Evolutionary conservation across 1,284 basidiomycete genomes (phyloP).

Genomic region (Puccinia hordei): DNA sequence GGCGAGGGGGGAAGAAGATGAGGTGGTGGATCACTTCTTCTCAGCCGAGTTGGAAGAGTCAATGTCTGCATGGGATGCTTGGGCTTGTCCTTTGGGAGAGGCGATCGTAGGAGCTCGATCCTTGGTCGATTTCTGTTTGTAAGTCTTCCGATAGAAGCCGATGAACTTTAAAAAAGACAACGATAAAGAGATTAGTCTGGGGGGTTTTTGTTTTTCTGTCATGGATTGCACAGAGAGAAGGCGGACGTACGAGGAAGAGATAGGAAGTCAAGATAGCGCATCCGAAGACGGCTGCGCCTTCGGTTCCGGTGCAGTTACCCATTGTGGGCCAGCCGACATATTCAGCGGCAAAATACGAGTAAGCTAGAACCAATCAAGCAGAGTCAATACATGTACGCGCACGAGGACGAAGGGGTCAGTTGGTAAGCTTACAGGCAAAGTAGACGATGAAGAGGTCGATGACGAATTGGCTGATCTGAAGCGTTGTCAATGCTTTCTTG

Average conservation of each 20-base stretch:
- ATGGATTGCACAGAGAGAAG: neutral
- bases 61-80: neutral
- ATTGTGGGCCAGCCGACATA: slow-evolving; percentile 70
- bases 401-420: neutral
- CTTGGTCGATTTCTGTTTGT: slow-evolving; percentile 55
- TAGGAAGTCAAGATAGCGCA: slow-evolving; percentile 85
- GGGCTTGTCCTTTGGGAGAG: too few species aligned
- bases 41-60: too few species aligned
- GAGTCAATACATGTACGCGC: neutral
- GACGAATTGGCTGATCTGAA: slow-evolving; percentile 94
- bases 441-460: slow-evolving; percentile 86
- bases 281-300: slow-evolving; percentile 83
- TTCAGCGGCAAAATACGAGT: slow-evolving; percentile 74
- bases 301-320: slow-evolving; percentile 83
- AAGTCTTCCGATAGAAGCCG: slow-evolving; percentile 60
- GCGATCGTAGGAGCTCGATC: neutral
- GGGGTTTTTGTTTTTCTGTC: neutral
- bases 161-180: slow-evolving; percentile 56
- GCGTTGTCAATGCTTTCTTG: slow-evolving; percentile 92
- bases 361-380: slow-evolving; percentile 64
- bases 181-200: neutral
- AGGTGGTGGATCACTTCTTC: too few species aligned
- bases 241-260: slow-evolving; percentile 77
- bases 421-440: slow-evolving; percentile 75
- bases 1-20: neutral